phyloP scores from a whole-genome alignment of 805 yeast species.

The Metschnikowia matae region DNA sequence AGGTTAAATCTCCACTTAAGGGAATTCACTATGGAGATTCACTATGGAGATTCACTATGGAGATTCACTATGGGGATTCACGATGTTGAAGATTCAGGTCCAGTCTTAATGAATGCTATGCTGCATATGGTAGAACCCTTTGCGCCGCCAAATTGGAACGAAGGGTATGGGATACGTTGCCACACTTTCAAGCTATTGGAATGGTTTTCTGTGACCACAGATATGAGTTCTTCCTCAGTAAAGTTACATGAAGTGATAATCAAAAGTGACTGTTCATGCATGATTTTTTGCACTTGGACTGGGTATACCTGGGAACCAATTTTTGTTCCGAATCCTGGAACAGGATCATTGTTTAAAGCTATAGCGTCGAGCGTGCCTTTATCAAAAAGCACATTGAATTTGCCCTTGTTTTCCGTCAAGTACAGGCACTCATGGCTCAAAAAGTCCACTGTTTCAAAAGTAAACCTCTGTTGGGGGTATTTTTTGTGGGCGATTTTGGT shows the following conservation, averaged over 20 bases:
- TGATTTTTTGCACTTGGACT: slow-evolving; percentile 48
- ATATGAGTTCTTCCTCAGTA: slow-evolving; percentile 70
- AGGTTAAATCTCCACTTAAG: no score
- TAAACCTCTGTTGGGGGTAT: slow-evolving; percentile 30
- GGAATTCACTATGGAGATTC: no score
- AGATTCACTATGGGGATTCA: no score
- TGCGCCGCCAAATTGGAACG: slow-evolving; percentile 83
- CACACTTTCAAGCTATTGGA: slow-evolving; percentile 49
- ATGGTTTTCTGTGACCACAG: slow-evolving; percentile 45
- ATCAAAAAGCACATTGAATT: slow-evolving; percentile 76
- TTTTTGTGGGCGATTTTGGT: slow-evolving; percentile 45
- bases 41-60: no score
- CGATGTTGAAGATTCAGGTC: not conserved
- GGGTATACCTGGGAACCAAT: slow-evolving; percentile 61
- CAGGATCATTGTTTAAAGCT: slow-evolving; percentile 64
- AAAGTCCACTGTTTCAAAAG: slow-evolving; percentile 72
- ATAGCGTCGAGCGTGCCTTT: slow-evolving; percentile 98
- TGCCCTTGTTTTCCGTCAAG: slow-evolving; percentile 29
- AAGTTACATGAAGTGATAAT: slow-evolving; percentile 91
- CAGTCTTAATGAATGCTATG: slow-evolving; percentile 60
- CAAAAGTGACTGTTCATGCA: slow-evolving; percentile 55
- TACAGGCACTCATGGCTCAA: slow-evolving; percentile 40
- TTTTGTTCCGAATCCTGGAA: slow-evolving; percentile 41
- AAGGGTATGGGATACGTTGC: slow-evolving; percentile 71
- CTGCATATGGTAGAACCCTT: slow-evolving; percentile 87